Base-by-base conservation (phyloP, 176 grass and related monocot species). In the Carex pumila region DNA sequence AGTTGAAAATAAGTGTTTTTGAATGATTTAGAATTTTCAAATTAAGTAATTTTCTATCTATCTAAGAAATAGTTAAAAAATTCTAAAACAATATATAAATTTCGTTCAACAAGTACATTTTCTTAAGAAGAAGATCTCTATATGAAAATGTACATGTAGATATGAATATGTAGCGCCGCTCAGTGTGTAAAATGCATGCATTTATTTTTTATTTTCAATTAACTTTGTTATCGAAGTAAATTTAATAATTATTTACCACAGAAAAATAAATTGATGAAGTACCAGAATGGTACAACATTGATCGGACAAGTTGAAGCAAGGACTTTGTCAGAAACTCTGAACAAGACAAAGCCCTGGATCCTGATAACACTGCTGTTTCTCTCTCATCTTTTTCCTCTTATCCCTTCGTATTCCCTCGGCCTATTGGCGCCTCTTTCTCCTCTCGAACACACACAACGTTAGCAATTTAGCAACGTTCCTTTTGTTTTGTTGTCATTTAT, bases 211-310 rank as follows among this genome's bases (percentile, higher is more conserved):
- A 22, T 21, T 50, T 47, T 73, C n/a, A 12, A 7, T 52, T 2
- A 53, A 12, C 12, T 54, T 7, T 76, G 7, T 54, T 49, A 31
- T 7, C 12, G 5, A 1, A 76, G 19, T 53, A 30, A 22, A 76
- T 76, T 1, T 49, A 57, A 31, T 13, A 7, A 77, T 30, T 34
- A 77, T 30, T 34, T 31, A 76, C 49, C 22, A 31, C 10, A 12
- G 12, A 10, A n/a, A 76, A 76, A 76, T 0, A 54, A 54, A 55
- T 76, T 6, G 50, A 82, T 50, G 36, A 83, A 50, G 59, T 54
- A 67, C 62, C 61, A 82, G n/a, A 83, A 68, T 83, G 22, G 43
- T 83, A 83, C 80, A 82, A 10, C 39, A 64, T 47, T 52, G 80
- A 83, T 11, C 68, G 8, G 62, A 83, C 80, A 83, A 68, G 30